Percentiles rank a stretch among this genome's conserved stretches.
Conservation (phyloP, 1,139 yeast species). For the Tardiomyces digboiensis region DNA sequence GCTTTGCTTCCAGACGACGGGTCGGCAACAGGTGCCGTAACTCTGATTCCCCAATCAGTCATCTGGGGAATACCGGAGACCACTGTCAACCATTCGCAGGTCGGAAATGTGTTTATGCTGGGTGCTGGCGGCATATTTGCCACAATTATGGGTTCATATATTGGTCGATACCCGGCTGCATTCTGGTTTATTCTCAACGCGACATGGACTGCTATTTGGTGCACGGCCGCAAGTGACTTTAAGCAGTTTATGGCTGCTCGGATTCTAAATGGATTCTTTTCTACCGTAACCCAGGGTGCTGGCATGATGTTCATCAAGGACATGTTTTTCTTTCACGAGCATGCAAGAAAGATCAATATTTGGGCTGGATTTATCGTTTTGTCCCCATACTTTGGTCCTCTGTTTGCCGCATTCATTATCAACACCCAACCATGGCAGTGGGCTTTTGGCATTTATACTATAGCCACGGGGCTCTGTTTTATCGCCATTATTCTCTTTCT, state of each 20-base stretch:
- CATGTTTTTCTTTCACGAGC: not conserved
- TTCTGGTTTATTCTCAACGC: not conserved
- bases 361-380: not conserved
- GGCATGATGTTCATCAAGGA: conserved; percentile 1
- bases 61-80: not conserved
- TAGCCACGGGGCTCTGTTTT: not conserved
- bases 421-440: not conserved
- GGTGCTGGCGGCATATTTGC: not conserved
- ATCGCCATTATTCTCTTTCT: not conserved
- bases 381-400: not conserved
- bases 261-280: not conserved
- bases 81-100: not conserved
- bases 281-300: not conserved
- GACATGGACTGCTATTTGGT: not conserved
- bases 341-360: not conserved
- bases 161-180: not conserved
- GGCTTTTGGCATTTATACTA: not conserved
- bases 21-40: not conserved
- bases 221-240: not conserved
- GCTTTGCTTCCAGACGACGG: not conserved
- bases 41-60: not conserved
- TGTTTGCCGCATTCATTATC: not conserved
- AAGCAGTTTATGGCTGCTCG: not conserved
- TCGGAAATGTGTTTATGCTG: not conserved
- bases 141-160: not conserved